These are phyloP conservation scores for Acanthamoeba rhysodes DNA, from an alignment of 208 protist species.

Conservation along the genomic window DNA sequence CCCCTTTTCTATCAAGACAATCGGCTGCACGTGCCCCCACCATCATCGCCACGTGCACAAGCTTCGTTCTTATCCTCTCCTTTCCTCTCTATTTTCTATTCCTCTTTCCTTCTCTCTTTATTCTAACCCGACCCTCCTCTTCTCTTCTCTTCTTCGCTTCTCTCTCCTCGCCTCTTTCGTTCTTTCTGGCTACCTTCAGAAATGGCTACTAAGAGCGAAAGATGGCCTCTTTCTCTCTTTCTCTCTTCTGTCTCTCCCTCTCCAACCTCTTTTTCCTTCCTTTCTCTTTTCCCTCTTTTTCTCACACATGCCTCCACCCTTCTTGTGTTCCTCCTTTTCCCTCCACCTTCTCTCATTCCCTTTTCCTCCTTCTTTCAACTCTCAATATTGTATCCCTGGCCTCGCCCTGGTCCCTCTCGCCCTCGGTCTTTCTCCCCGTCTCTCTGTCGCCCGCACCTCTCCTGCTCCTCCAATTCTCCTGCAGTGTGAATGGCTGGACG, in stretches of 20 bases:
- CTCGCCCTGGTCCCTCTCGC: not conserved
- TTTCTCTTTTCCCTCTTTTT: not conserved
- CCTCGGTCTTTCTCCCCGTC: not conserved
- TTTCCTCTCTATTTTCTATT: not conserved
- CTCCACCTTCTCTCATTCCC: not conserved
- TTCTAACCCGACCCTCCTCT: not conserved
- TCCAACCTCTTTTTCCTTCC: not conserved
- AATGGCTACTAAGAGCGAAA: constrained; percentile 53
- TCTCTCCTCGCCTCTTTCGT: not conserved
- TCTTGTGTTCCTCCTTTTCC: not conserved
- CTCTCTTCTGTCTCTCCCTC: not conserved
- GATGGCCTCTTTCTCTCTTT: constrained; percentile 9
- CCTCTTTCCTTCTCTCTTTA: not conserved
- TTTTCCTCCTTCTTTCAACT: not conserved
- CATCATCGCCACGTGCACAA: not conserved
- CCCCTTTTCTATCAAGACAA: not conserved
- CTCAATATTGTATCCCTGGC: not conserved
- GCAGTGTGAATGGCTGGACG: not conserved
- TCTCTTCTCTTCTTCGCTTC: not conserved
- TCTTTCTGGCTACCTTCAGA: not conserved
- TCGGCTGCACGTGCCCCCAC: not conserved
- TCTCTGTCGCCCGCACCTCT: not conserved
- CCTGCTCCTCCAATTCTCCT: not conserved
- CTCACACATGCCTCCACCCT: not conserved
- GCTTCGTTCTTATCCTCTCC: not conserved